Conservation (phyloP, 345 rosid genomes). For the Corymbia maculata region DNA sequence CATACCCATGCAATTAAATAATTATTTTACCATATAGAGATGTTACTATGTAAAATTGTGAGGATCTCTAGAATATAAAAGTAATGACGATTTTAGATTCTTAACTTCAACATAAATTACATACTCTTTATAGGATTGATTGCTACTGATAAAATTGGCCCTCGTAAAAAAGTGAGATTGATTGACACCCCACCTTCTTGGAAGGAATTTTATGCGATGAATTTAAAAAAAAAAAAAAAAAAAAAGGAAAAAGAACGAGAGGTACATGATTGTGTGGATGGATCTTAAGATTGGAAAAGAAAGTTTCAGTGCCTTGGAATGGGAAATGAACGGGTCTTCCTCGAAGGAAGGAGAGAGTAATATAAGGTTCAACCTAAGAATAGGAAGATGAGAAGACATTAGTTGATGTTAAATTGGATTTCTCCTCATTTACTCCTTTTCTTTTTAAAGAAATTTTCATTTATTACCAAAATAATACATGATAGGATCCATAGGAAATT, state of each 20-base stretch:
- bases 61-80: not conserved
- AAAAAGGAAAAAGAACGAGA: not conserved
- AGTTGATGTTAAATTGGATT: not conserved
- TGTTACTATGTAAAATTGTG: not conserved
- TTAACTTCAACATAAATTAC: not conserved
- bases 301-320: not conserved
- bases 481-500: no score
- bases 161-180: not conserved
- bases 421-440: not conserved
- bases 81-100: no score
- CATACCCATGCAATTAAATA: not conserved
- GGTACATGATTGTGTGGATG: accelerated
- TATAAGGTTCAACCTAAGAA: not conserved
- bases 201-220: not conserved
- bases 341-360: not conserved
- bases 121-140: accelerated
- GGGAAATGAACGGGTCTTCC: not conserved
- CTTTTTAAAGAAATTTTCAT: no score
- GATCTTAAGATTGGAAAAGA: not conserved
- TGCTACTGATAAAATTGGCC: not conserved
- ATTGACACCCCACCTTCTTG: not conserved
- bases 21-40: not conserved
- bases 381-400: not conserved
- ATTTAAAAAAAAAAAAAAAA: not conserved
- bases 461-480: no score